Conservation (phyloP, 1,139 yeast genomes). For the Wickerhamomyces sp. region DNA sequence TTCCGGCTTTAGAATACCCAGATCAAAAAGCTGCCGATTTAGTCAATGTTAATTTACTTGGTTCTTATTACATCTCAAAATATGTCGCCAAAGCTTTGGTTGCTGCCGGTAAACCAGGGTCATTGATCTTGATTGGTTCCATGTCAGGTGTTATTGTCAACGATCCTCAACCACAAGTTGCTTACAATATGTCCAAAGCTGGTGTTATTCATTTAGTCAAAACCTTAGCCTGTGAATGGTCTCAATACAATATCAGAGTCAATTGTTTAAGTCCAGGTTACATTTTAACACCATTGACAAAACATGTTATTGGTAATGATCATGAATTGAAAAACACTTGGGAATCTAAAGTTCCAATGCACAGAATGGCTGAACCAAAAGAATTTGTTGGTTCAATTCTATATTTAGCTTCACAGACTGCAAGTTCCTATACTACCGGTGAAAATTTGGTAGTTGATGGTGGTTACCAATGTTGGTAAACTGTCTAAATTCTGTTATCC, state of each 20-base stretch:
- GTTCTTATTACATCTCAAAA: slow-evolving; percentile 65
- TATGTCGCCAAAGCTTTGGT: slow-evolving; percentile 67
- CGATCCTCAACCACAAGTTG: slow-evolving; percentile 79
- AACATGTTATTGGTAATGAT: slow-evolving; percentile 50
- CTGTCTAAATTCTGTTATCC: no score
- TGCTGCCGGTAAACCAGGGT: slow-evolving; percentile 46
- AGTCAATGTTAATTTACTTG: slow-evolving; percentile 69
- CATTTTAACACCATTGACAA: slow-evolving; percentile 62
- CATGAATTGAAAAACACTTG: slow-evolving; percentile 47
- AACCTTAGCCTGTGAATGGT: slow-evolving; percentile 84
- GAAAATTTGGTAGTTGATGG: slow-evolving; percentile 83
- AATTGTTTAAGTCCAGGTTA: slow-evolving; percentile 82
- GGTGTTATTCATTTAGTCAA: slow-evolving; percentile 76
- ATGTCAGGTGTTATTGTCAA: slow-evolving; percentile 85
- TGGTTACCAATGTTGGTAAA: slow-evolving; percentile 62
- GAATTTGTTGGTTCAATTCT: slow-evolving; percentile 83
- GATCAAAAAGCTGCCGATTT: slow-evolving; percentile 63
- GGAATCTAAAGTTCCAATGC: slow-evolving; percentile 66
- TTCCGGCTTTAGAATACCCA: slow-evolving; percentile 75
- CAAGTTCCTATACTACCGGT: slow-evolving; percentile 79
- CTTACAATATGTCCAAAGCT: slow-evolving; percentile 83
- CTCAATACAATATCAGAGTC: slow-evolving; percentile 69
- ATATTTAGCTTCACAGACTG: slow-evolving; percentile 69
- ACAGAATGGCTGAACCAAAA: slow-evolving; percentile 72
- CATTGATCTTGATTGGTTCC: slow-evolving; percentile 73